phyloP scores from a whole-genome alignment of 768 basidiomycete genomes.

The Phaeotremella fagi region DNA sequence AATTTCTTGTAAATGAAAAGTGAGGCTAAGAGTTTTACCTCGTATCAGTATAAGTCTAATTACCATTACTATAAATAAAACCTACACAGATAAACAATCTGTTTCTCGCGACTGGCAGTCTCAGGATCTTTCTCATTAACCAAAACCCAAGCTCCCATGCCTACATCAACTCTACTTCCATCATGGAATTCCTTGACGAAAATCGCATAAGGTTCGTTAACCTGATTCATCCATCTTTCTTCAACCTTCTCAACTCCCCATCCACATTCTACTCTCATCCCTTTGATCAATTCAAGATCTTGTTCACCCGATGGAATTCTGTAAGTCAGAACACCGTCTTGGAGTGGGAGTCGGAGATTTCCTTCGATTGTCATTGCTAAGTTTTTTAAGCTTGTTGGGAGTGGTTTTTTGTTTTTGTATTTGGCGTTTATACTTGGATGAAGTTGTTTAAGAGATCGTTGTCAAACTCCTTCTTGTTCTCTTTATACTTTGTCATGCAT shows the following conservation, averaged over 20 bases:
- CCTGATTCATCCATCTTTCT: conserved; percentile 4
- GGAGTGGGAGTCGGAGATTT: background rate
- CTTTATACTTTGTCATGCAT: no score
- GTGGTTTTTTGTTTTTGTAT: no score
- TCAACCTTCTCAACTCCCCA: conserved; percentile 20
- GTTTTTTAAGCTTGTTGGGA: no score
- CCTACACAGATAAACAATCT: conserved; percentile 22
- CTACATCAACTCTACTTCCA: conserved; percentile 15
- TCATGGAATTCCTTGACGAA: conserved; percentile 1
- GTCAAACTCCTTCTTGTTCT: no score
- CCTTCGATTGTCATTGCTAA: no score
- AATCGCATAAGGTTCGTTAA: conserved; percentile 12
- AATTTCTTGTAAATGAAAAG: conserved; percentile 26
- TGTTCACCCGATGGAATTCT: conserved; percentile 2
- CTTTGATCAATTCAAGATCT: conserved; percentile 6
- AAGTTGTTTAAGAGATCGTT: no score
- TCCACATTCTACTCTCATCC: conserved; percentile 22
- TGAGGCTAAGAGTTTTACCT: conserved; percentile 20
- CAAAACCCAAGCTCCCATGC: conserved; percentile 35
- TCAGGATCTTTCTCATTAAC: conserved; percentile 15
- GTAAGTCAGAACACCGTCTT: background rate
- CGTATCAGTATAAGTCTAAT: background rate
- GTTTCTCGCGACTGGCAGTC: conserved; percentile 11
- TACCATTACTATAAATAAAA: background rate
- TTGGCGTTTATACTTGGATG: no score